Evolutionary conservation across 768 basidiomycete species (phyloP), one percentile per base, ranked within the genome.

Genomic region (Strobilomyces confusus): DNA sequence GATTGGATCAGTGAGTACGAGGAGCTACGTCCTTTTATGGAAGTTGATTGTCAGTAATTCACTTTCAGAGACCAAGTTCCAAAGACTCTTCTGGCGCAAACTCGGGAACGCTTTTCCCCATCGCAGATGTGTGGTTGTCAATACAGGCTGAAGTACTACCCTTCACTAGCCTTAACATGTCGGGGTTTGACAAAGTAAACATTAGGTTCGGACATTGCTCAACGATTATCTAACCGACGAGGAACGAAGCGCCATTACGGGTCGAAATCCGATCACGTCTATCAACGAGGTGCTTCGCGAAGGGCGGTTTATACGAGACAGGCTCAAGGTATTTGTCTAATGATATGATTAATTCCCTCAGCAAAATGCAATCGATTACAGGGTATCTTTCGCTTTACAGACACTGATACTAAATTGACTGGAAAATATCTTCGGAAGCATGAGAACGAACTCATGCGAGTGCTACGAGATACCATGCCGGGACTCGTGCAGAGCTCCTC

Each of bases 221-320:
- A 80, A 83, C 51, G 92, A 94, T 69, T 98, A 98, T 72, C 76
- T 99, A 2, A 87, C 86, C n/a, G 91, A 94, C 69, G 94, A 95
- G 59, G 87, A 92, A 57, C 85, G 85, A 70, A 87, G 88, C 9
- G 78, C 83, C 6, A 77, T 83, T 9, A 78, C 89, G 20, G 86
- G 89, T 7, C 80, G 93, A 42, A 93, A 95, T 67, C 91, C 92
- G 8, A 87, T 98, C 56, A 84, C 86, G 0, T 93, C 95, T 1
- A 92, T 98, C 68, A 97, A 95, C 60, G 97, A 98, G 60, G 86
- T 92, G 14, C 78, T 99, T 36, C 81, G 92, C 15, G 90, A 92
- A 50, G 89, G 91, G 33, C 87, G 83, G 60, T 83, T 87, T 58
- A 75, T 74, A 23, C 79, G 93, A 53, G 94, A 98, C 60, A 87